phyloP scores from a whole-genome alignment of 257 asterid genomes.

The Hygrophila difformis region DNA sequence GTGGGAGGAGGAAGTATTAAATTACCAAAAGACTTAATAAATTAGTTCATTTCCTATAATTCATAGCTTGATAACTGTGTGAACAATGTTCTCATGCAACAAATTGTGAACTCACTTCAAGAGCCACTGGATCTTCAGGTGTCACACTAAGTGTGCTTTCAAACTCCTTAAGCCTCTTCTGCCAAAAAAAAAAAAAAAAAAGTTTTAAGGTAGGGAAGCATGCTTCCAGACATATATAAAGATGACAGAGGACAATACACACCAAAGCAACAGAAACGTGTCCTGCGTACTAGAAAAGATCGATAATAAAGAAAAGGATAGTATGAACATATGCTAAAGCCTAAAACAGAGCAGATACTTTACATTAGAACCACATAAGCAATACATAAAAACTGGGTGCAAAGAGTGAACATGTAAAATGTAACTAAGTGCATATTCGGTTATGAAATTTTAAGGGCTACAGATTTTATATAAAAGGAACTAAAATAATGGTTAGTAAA shows the following conservation, averaged over 20 bases:
- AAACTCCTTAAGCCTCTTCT: slow-evolving; percentile 70
- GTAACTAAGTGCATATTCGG: slow-evolving; percentile 3
- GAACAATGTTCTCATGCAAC: slow-evolving; percentile 12
- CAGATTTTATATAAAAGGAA: slow-evolving; percentile 4
- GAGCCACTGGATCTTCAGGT: slow-evolving; percentile 71
- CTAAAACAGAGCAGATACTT: too few species aligned
- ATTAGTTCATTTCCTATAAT: too few species aligned
- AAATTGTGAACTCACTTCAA: slow-evolving; percentile 62
- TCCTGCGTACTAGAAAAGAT: slow-evolving; percentile 3
- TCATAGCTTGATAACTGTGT: slow-evolving; percentile 4
- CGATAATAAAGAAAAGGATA: too few species aligned
- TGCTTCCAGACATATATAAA: slow-evolving; percentile 10
- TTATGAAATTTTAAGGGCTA: background rate
- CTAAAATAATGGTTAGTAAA: slow-evolving; percentile 1
- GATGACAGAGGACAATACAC: slow-evolving; percentile 3
- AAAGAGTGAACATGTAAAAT: background rate
- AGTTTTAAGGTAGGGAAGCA: slow-evolving; percentile 10
- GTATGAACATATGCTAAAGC: too few species aligned
- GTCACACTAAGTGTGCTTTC: slow-evolving; percentile 55
- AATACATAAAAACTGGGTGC: background rate
- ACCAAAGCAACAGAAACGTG: slow-evolving; percentile 8
- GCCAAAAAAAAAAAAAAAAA: slow-evolving; percentile 22
- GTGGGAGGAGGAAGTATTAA: too few species aligned
- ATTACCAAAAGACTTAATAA: too few species aligned
- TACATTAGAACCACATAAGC: background rate